Percentiles rank a stretch among this genome's conserved stretches.
These are phyloP conservation scores for Fusarium sp. DNA, from an alignment of 2,329 filamentous ascomycete genomes.

Conservation along the genomic window DNA sequence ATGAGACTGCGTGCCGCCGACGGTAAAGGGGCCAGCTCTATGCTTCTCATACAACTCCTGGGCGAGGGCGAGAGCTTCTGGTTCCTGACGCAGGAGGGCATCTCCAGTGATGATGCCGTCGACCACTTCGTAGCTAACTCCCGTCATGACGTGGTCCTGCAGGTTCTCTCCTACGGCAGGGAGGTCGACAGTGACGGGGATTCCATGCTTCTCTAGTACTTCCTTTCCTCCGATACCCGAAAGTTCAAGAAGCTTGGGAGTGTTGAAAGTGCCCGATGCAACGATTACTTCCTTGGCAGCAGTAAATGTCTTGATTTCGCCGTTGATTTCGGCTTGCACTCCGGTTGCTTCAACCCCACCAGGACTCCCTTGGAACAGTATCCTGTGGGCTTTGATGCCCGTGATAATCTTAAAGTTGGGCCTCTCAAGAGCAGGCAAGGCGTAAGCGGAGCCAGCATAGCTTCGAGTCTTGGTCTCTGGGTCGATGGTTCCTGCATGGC, in stretches of 20 bases:
- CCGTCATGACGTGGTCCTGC: background rate
- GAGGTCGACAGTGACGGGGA: background rate
- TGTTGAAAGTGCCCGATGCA: background rate
- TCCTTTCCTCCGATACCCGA: background rate
- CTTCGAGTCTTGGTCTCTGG: background rate
- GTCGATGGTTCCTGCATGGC: background rate
- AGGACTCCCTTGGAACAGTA: background rate
- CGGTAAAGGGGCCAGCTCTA: background rate
- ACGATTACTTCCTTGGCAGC: background rate
- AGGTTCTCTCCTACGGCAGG: background rate
- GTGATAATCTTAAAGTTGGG: background rate
- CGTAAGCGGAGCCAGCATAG: background rate
- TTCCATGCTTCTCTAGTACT: background rate
- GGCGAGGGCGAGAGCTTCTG: background rate
- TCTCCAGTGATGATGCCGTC: background rate
- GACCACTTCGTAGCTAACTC: background rate
- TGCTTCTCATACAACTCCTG: background rate
- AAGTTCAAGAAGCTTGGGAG: background rate
- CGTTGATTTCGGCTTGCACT: background rate
- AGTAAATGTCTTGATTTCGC: background rate
- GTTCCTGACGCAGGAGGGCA: background rate
- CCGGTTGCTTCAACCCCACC: background rate
- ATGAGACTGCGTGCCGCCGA: background rate
- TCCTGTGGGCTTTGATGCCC: background rate
- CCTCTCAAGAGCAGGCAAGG: background rate